Evolutionary conservation across 768 basidiomycete genomes (phyloP), one percentile per base, ranked within the genome.

Genomic region (Boletus tylopilopsis): DNA sequence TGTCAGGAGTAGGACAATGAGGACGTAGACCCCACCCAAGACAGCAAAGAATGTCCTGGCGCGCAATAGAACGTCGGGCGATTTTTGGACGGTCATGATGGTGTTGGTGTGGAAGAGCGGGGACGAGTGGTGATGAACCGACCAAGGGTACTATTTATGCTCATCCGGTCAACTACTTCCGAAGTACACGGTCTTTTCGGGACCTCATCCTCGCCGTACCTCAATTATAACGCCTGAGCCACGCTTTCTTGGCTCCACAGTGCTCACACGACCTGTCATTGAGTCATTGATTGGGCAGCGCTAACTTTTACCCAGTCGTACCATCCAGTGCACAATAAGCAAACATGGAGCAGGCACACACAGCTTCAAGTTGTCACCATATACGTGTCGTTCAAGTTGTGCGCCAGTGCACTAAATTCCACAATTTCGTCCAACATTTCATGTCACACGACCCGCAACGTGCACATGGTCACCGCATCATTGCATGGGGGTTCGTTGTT

Each of bases 11-110:
- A 73, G 62, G 8, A 93, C 68, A 3, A 79, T 50, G 18, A 64
- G 55, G 24, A 74, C 68, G 65, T 90, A 92, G 38, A 82, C 25
- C 16, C 67, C 73, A 24, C 81, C 81, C 19, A 77, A 67, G 46
- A 73, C 68, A 34, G 72, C 53, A 35, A 75, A 62, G 42, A 67
- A 56, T 22, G 54, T 59, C 52, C 71, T 66, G 22, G 70, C 60
- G 16, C 61, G 62, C 10, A 55, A 2, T 35, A 73, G 50, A 9
- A 64, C 50, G 24, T 56, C 56, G 29, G 47, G 36, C 8, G 33
- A 23, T 18, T 48, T 53, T 25, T 37, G n/a, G 15, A 45, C 44
- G n/a, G 56, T 12, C 61, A 63, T 63, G 45, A 4, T 25, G 15
- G n/a, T 25, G 29, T 5, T n/a, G 16, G 11, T 30, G 33, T 16